Base-by-base conservation (phyloP, 202 grass and related monocot genomes). In the Saccharum hybrid region DNA sequence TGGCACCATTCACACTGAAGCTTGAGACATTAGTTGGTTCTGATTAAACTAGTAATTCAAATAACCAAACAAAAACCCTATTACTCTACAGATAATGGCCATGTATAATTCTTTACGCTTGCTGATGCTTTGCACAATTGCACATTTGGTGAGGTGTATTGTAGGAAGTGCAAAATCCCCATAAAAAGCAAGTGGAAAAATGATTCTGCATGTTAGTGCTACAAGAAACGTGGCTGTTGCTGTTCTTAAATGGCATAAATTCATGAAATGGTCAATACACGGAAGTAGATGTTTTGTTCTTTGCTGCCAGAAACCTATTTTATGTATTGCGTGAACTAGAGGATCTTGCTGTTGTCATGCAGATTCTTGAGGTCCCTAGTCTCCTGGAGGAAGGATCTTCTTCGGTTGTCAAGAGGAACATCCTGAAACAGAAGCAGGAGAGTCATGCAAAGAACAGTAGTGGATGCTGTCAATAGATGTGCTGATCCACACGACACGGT, bases 401-500 rank as follows among this genome's bases (percentile, higher is more conserved):
- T 28, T 92, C 91, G 3, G 87, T 93, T 72, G 90, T 84, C 45
- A 99, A 99, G 82, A 94, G 86, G 75, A 96, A 94, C 57, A 96
- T 84, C 68, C 85, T 99, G 86, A 99, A 99, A 86, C 91, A 92
- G 68, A 94, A 99, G 84, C 96, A 92, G 67, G 96, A 99, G 81
- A 93, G 68, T 54, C 81, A 83, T 63, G 85, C 89, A 70, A 93
- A 88, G 76, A 69, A 74, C 19, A 62, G 79, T 82, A 83, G 76
- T 82, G 85, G 86, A 63, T 99, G 96, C 41, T 96, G 89, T 82
- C 86, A 86, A 78, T 91, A 86, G 74, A 86, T 15, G 26, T 22
- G 26, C 10, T 54, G 8, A 15, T 36, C 16, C 7, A 46, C 62
- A 19, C 1, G 5, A 66, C 71, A 40, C 56, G 42, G 69, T 26